Evolutionary conservation across 495 filamentous ascomycete species (phyloP), one percentile per base, ranked within the genome.

Genomic region (Penicillium paradoxum): DNA sequence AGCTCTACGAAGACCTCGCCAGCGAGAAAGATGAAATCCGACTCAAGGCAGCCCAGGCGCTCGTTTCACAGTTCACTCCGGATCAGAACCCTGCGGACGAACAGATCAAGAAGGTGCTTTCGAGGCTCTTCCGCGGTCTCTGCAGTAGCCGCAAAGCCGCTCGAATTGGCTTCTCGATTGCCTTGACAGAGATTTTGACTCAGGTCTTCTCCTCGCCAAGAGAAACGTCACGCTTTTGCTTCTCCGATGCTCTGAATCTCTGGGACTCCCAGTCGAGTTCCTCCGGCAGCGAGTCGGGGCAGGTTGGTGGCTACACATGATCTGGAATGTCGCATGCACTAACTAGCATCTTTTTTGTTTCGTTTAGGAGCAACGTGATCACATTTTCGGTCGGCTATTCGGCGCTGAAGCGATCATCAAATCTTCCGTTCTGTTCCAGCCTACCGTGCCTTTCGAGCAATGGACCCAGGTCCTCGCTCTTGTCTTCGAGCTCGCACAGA

Each of bases 71-170:
- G 49, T 78, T 78, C 45, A 73, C 77, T 0, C 59, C 71, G 10
- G 67, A 75, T 32, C 63, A 71, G 57, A 67, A 64, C 36, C 65
- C 70, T 7, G 58, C 64, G 19, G 70, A 68, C 51, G 73, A 74
- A 10, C 68, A 74, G 53, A 64, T 79, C 29, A 58, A 67, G 47
- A 74, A 75, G 56, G 60, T 64, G 0, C 62, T 87, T 32, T 73
- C 72, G 54, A 75, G 91, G 29, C 76, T 98, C 13, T 88, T 96
- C 60, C 83, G 88, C 40, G 93, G 93, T 33, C 80, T 98, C 22
- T 89, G 91, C 49, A 96, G 90, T 63, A 86, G 90, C 39, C 82
- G 89, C 19, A 95, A 96, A 72, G 91, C 88, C 13, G 90, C 92
- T 27, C 79, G 93, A 22, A 70, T 91, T 50, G 93, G 93, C n/a